Percentiles rank a stretch among this genome's conserved stretches.
These are phyloP conservation scores for Candida coleopterorum DNA, from an alignment of 805 yeast species.

Conservation along the genomic window DNA sequence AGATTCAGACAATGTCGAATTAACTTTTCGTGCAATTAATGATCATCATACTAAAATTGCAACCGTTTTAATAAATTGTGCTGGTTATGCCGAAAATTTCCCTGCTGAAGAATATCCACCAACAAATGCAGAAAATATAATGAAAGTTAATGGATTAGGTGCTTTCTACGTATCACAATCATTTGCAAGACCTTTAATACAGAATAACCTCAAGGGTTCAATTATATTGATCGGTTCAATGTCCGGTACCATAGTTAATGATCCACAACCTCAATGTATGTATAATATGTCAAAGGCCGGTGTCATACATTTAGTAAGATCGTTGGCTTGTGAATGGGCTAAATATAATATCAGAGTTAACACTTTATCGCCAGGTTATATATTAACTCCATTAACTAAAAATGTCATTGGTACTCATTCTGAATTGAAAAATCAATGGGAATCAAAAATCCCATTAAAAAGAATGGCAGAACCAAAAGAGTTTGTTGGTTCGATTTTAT, in stretches of 20 bases:
- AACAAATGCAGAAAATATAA: slow-evolving; percentile 58
- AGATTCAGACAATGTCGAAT: slow-evolving; percentile 54
- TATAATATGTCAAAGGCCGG: slow-evolving; percentile 87
- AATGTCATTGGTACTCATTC: slow-evolving; percentile 60
- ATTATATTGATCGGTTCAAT: slow-evolving; percentile 70
- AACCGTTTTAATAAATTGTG: slow-evolving; percentile 66
- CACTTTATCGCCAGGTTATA: slow-evolving; percentile 77
- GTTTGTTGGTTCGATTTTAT: slow-evolving; percentile 71
- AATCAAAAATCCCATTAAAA: slow-evolving; percentile 65
- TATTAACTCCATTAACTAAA: slow-evolving; percentile 71
- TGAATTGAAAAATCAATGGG: slow-evolving; percentile 68
- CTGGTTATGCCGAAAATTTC: slow-evolving; percentile 82
- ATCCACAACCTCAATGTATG: slow-evolving; percentile 75
- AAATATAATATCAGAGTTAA: slow-evolving; percentile 70
- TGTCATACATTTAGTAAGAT: slow-evolving; percentile 71
- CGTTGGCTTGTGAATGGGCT: slow-evolving; percentile 82
- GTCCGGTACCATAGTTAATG: slow-evolving; percentile 74
- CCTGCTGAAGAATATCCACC: slow-evolving; percentile 77
- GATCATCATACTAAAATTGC: slow-evolving; percentile 58
- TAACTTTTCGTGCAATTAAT: slow-evolving; percentile 48
- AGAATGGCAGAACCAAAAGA: slow-evolving; percentile 86
- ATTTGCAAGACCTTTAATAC: slow-evolving; percentile 63
- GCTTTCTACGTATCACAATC: slow-evolving; percentile 71
- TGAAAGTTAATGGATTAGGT: slow-evolving; percentile 72
- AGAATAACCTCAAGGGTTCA: slow-evolving; percentile 52